phyloP scores from a whole-genome alignment of 1,284 basidiomycete species.

The Kwoniella shivajii region DNA sequence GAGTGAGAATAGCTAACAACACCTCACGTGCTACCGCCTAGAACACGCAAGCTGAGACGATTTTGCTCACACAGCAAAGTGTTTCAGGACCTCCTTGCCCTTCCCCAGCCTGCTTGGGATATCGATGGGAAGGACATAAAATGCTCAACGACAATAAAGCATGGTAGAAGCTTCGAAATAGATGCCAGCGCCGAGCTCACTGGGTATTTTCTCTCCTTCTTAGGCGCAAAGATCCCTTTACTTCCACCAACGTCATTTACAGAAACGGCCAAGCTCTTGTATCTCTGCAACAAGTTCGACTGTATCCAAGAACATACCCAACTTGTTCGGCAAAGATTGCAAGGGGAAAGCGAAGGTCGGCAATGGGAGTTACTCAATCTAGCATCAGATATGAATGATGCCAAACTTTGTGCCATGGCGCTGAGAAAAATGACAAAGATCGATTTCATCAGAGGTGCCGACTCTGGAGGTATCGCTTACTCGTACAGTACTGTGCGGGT shows the following conservation, averaged over 20 bases:
- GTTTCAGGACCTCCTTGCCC: neutral
- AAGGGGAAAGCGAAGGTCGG: neutral
- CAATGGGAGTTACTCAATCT: neutral
- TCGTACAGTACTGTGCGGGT: neutral
- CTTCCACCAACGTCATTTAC: neutral
- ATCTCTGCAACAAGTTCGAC: neutral
- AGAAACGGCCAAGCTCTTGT: neutral
- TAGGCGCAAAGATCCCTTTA: neutral
- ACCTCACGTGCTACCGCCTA: neutral
- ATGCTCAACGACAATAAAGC: neutral
- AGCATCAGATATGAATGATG: neutral
- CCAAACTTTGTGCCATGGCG: neutral
- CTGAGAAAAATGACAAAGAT: neutral
- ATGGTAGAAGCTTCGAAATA: neutral
- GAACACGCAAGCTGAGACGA: neutral
- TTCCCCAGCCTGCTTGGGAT: neutral
- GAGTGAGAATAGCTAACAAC: neutral
- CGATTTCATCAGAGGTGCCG: neutral
- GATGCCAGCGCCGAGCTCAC: neutral
- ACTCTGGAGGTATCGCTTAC: neutral
- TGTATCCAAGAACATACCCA: neutral
- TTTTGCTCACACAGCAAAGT: neutral
- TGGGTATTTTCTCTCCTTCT: neutral
- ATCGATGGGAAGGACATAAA: neutral
- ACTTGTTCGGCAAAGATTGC: neutral